These are phyloP conservation scores for Suillus clintonianus DNA, from an alignment of 768 basidiomycete species.

Conservation along the genomic window DNA sequence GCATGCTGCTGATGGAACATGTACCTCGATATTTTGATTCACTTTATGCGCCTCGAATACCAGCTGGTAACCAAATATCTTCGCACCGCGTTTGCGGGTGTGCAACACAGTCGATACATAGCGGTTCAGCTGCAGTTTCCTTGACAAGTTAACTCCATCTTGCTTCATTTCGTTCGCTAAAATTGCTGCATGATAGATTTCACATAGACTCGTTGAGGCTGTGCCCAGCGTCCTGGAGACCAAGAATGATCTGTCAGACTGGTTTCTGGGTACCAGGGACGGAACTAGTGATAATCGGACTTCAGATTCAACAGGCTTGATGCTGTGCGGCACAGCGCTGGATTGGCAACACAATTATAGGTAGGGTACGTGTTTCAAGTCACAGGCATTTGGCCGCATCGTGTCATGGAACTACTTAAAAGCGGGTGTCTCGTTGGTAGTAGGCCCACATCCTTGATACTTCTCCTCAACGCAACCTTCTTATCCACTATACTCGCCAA, in stretches of 20 bases:
- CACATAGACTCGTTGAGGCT: not conserved
- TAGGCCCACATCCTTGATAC: not conserved
- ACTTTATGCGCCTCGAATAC: too few relatives aligned
- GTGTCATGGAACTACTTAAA: not conserved
- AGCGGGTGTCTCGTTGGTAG: not conserved
- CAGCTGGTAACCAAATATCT: too few relatives aligned
- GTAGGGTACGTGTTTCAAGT: too few relatives aligned
- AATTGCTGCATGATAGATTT: not conserved
- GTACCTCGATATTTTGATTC: too few relatives aligned
- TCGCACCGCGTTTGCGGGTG: not conserved
- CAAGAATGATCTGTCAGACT: not conserved
- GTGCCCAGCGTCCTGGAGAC: not conserved
- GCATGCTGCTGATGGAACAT: too few relatives aligned
- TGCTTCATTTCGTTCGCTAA: not conserved
- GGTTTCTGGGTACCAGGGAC: not conserved
- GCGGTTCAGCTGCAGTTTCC: not conserved
- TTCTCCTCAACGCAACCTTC: not conserved
- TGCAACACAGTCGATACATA: not conserved
- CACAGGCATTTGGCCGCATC: too few relatives aligned
- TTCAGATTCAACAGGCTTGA: too few relatives aligned
- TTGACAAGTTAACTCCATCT: not conserved
- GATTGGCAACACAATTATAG: too few relatives aligned
- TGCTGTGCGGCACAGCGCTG: too few relatives aligned
- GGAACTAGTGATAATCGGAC: too few relatives aligned
- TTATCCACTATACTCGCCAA: not conserved